Conservation (phyloP, 2,329 filamentous ascomycete species). For the Acephala macrosclerotiorum region DNA sequence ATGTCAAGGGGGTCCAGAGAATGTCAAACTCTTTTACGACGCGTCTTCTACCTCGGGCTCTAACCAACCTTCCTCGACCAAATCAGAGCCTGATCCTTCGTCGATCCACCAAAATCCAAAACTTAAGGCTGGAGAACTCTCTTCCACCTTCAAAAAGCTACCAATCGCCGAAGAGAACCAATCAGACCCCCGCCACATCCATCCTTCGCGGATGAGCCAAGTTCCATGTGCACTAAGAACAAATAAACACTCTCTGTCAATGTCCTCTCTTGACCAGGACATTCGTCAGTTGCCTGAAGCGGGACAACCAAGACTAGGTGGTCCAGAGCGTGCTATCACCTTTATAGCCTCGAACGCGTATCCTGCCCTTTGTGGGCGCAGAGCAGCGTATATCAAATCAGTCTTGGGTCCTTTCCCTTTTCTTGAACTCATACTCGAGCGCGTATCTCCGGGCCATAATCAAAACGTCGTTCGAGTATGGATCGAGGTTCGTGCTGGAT, state of each 20-base stretch:
- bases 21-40: not conserved
- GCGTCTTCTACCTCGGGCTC: not conserved
- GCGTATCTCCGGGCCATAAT: not conserved
- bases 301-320: too few relatives aligned
- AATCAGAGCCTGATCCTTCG: too few relatives aligned
- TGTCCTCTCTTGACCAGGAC: too few relatives aligned
- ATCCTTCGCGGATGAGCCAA: too few relatives aligned
- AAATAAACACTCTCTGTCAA: too few relatives aligned
- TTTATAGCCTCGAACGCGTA: not conserved
- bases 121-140: not conserved
- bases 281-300: not conserved
- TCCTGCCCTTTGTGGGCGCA: not conserved
- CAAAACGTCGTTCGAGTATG: not conserved
- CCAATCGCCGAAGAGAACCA: too few relatives aligned
- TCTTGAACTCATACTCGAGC: not conserved
- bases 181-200: too few relatives aligned
- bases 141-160: not conserved
- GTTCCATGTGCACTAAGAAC: too few relatives aligned
- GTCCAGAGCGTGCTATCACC: not conserved
- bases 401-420: not conserved
- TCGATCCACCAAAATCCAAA: not conserved
- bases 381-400: not conserved
- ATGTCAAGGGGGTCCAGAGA: not conserved
- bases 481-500: not conserved
- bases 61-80: too few relatives aligned